phyloP scores from a whole-genome alignment of 257 asterid genomes.

The Voacanga thouarsii region DNA sequence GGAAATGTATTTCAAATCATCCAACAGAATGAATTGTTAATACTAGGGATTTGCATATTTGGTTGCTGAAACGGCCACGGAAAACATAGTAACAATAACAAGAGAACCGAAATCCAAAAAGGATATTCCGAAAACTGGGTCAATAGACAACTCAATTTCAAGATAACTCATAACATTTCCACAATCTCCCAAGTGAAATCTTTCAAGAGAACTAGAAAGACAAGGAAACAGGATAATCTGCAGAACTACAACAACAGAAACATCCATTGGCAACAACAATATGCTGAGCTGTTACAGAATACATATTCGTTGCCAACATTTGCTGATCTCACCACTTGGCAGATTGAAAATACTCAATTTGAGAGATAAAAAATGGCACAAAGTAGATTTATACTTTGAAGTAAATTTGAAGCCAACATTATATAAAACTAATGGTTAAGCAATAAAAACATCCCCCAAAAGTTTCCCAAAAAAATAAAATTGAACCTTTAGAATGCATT shows the following conservation, averaged over 20 bases:
- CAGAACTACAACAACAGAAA: neutral
- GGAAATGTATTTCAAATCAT: neutral
- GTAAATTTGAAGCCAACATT: no score
- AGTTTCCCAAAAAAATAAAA: no score
- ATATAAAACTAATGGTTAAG: no score
- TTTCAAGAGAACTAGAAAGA: neutral
- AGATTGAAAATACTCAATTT: conserved; percentile 4
- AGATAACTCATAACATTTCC: neutral
- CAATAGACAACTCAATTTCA: neutral
- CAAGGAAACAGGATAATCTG: neutral
- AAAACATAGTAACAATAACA: neutral
- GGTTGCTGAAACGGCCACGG: neutral
- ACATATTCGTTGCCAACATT: neutral
- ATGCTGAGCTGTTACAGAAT: neutral
- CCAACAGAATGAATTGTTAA: neutral
- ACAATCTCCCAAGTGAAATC: neutral
- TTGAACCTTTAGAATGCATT: no score
- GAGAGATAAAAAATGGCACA: neutral
- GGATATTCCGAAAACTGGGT: neutral
- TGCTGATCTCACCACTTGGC: neutral
- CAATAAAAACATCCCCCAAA: no score
- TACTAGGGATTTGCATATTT: neutral
- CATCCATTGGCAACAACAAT: neutral
- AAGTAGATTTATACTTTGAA: neutral
- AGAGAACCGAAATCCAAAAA: neutral